These are phyloP conservation scores for Blastocystis sp. DNA, from an alignment of 352 stramenopile genomes.

Conservation along the genomic window DNA sequence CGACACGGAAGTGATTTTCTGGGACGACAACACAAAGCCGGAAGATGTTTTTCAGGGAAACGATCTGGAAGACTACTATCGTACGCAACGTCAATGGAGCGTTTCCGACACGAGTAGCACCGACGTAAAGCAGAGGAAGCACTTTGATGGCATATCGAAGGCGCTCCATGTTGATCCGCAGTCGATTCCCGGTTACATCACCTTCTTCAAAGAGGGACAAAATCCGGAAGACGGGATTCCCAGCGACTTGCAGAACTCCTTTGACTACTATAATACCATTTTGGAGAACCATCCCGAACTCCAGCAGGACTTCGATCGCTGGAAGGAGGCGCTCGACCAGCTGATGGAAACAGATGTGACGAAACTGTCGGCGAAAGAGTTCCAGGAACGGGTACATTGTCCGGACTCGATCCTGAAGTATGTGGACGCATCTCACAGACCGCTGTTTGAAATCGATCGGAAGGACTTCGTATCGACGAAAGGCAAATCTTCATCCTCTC, in stretches of 20 bases:
- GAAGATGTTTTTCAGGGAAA: slow-evolving; percentile 44
- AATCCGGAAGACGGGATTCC: background rate
- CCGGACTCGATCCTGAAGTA: background rate
- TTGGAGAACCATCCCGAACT: slow-evolving; percentile 19
- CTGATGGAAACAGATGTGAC: background rate
- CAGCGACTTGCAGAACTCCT: background rate
- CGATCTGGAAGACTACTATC: slow-evolving; percentile 46
- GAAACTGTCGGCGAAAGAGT: slow-evolving; percentile 11
- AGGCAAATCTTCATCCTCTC: no score
- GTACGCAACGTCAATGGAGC: background rate
- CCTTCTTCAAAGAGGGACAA: slow-evolving; percentile 27
- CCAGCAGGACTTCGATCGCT: background rate
- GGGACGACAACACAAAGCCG: slow-evolving; percentile 27
- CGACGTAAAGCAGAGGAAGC: background rate
- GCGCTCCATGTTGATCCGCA: background rate
- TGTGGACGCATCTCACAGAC: background rate
- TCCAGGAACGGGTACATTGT: background rate
- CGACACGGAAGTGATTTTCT: slow-evolving; percentile 39
- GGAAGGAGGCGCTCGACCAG: background rate
- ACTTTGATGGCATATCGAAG: slow-evolving; percentile 3
- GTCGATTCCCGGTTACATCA: slow-evolving; percentile 4
- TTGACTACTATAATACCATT: background rate
- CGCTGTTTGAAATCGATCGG: slow-evolving; percentile 14
- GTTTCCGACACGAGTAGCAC: slow-evolving; percentile 1
- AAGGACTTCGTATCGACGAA: slow-evolving; percentile 36